Conservation (phyloP, 108 stramenopile species). For the Epithemia pelagica region DNA sequence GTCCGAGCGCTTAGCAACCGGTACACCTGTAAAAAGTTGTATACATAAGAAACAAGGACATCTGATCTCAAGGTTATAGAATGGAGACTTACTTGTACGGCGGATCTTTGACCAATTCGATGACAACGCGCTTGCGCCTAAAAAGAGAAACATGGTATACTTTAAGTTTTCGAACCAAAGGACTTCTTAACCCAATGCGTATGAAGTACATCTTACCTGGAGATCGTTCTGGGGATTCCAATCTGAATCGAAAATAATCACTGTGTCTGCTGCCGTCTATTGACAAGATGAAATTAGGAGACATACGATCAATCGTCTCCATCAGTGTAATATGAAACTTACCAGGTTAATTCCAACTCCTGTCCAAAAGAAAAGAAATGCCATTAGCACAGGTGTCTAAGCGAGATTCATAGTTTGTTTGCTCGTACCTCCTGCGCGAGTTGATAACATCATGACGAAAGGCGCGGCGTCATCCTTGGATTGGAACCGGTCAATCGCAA, state of each 20-base stretch:
- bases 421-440: slow-evolving; percentile 93
- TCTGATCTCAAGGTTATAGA: slow-evolving; percentile 22
- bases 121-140: slow-evolving; percentile 92
- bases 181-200: too few species aligned
- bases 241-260: slow-evolving; percentile 17
- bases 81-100: slow-evolving; percentile 36
- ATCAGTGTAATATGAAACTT: slow-evolving; percentile 52
- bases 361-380: slow-evolving; percentile 8
- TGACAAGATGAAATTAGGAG: slow-evolving; percentile 68
- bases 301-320: slow-evolving; percentile 67
- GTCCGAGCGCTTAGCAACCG: slow-evolving; percentile 93
- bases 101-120: slow-evolving; percentile 97
- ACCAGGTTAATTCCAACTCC: slow-evolving; percentile 90
- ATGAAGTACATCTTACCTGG: slow-evolving; percentile 37
- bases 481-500: slow-evolving; percentile 93
- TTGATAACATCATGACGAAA: slow-evolving; percentile 95
- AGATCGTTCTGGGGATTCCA: slow-evolving; percentile 91
- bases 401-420: too few species aligned
- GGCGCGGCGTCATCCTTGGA: slow-evolving; percentile 51
- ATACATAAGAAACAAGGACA: background rate
- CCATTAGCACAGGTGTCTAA: too few species aligned
- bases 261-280: background rate
- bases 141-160: background rate
- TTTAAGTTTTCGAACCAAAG: background rate
- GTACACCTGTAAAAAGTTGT: slow-evolving; percentile 39